Base-by-base conservation (phyloP, 805 yeast species). In the Saccharomyces paradoxus region DNA sequence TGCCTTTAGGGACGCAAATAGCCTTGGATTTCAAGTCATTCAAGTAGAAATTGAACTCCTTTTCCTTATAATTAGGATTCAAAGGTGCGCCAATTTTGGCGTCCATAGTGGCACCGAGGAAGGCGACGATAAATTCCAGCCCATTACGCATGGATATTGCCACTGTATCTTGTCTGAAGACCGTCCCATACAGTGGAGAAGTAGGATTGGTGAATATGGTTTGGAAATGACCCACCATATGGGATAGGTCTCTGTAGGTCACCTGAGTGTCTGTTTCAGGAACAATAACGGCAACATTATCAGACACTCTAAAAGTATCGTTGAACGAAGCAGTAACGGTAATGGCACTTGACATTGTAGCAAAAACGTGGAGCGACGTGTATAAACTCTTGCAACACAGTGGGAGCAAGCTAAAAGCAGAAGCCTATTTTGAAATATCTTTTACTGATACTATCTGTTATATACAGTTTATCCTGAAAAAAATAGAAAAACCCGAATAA, bases 1-100 rank as follows among this genome's bases (percentile, higher is more conserved):
- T 60, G 41, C 84, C 86, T 53, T 70, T 67, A 28, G 86, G 82
- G 9, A 84, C 86, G 55, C 84, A 69, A 29, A 85, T 74, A 27
- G 82, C 81, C 52, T 74, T 74, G 7, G 87, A 77, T 60, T 78
- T 71, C 59, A 85, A 69, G 62, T 85, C 90, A 46, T 75, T 78
- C 50, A 86, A 70, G 64, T 84, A 84, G 66, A 83, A 82, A 61
- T 81, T 82, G 64, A 83, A 81, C 68, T 85, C 91, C 32, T 69
- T 60, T 60, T 80, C 77, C 62, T 78, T 82, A 66, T 83, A 84
- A 53, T 76, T 76, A 14, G 88, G 79, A 62, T 85, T 86, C 64
- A 85, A 71, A 13, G 91, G 91, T 1, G 89, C 87, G 22, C 86
- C 86, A 48, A 84, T 73, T 59, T 79, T 73, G 1, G 81, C 78